Base-by-base conservation (phyloP, 2,329 filamentous ascomycete species). In the Trichoderma arundinaceum region DNA sequence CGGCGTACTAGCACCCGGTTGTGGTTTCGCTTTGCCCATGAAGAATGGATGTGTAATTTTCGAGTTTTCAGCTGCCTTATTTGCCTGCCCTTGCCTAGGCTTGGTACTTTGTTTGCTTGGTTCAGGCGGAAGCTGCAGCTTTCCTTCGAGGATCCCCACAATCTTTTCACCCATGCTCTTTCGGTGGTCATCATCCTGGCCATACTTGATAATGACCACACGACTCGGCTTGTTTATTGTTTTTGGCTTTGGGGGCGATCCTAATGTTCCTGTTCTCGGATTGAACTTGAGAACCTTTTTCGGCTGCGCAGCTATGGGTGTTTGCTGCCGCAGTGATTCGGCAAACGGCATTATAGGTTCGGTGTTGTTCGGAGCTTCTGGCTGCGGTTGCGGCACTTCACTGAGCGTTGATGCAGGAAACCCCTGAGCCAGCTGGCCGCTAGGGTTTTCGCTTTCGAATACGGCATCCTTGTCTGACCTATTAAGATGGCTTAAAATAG, bases 191-290 rank as follows among this genome's bases (percentile, higher is more conserved):
- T 78, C 73, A 64, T 86, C 83, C 4, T 71, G 73, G 1, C 84
- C 86, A 72, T 94, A 94, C 67, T 78, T 81, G 38, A 92, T 81
- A 12, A 78, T 77, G 2, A 88, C 82, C 5, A 91, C 66, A 22
- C 75, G 76, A 4, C 77, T 74, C 44, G 79, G 78, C 15, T 61
- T 68, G 6, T 22, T 66, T 28, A 69, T 73, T 1, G 73, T 71
- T 69, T 87, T 90, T 3, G 81, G 78, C 54, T 82, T 84, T 0
- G 87, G 87, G 0, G 88, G 86, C 4, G 86, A 86, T 4, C 86
- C 86, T 57, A 89, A 82, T 1, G 86, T 89, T 5, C 87, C 86
- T 1, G 86, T 89, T 67, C 82, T 85, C 1, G 81, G 80, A 67
- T 89, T 88, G 70, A 88, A 81, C 67, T 79, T 82, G 19, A 89